Evolutionary conservation across 192 early-diverging fungal genomes (phyloP).

Genomic region (Coemansia sp.): DNA sequence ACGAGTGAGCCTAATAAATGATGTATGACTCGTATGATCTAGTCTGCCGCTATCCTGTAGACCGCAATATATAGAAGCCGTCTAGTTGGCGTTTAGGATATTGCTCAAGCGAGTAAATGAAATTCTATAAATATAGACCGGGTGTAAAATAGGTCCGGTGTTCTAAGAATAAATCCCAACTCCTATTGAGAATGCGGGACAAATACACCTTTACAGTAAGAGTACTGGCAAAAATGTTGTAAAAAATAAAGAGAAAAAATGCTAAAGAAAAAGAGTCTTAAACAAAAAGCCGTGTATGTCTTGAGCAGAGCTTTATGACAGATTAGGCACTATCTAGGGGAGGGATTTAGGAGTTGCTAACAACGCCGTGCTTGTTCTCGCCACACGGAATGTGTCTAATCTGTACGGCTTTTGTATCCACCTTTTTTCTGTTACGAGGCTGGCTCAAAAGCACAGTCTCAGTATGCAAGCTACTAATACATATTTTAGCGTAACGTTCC

Average conservation of each 20-base stretch:
- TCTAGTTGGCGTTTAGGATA: background rate
- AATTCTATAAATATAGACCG: background rate
- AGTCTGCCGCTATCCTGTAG: background rate
- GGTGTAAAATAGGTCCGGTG: background rate
- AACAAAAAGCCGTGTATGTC: background rate
- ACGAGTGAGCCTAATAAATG: background rate
- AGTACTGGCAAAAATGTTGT: slow-evolving; percentile 1
- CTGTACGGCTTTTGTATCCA: slow-evolving; percentile 1
- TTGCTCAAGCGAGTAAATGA: background rate
- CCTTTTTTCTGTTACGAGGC: slow-evolving; percentile 1
- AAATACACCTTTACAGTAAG: slow-evolving; percentile 8
- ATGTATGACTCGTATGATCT: background rate
- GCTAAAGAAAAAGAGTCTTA: background rate
- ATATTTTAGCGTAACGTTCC: background rate
- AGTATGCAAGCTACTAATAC: background rate
- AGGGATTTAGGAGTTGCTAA: slow-evolving; percentile 1
- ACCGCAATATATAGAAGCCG: background rate
- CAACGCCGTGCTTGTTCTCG: slow-evolving; percentile 7
- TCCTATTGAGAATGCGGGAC: slow-evolving; percentile 10
- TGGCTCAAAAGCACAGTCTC: slow-evolving; percentile 1
- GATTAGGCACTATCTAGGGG: background rate
- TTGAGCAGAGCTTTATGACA: background rate
- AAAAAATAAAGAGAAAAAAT: slow-evolving; percentile 4
- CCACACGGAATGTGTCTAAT: background rate
- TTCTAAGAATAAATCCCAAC: background rate